A percentile compares a stretch with the other conserved stretches of the same genome.
phyloP scores from a whole-genome alignment of 208 protist genomes.

The Leishmania guyanensis region DNA sequence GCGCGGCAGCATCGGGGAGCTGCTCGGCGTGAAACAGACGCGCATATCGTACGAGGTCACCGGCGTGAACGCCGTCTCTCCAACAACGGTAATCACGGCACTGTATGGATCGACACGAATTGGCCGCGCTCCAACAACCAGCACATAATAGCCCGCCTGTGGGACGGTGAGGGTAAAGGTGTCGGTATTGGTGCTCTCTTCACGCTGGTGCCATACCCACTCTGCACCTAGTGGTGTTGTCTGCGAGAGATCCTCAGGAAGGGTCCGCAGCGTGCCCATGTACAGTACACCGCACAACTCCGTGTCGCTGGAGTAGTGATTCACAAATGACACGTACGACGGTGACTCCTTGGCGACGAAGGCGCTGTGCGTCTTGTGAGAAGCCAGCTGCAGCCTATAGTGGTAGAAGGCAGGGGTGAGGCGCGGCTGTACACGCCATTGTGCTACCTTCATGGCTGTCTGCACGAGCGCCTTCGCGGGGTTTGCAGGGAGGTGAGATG shows the following conservation, averaged over 20 bases:
- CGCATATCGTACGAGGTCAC: constrained; percentile 73
- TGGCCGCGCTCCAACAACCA: constrained; percentile 66
- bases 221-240: constrained; percentile 48
- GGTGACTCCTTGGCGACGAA: constrained; percentile 60
- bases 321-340: constrained; percentile 66
- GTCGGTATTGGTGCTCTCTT: constrained; percentile 51
- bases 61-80: constrained; percentile 50
- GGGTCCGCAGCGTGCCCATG: constrained; percentile 47
- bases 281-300: constrained; percentile 86
- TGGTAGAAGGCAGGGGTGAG: constrained; percentile 72
- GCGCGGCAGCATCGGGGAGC: constrained; percentile 60
- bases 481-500: constrained; percentile 58
- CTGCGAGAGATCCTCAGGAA: constrained; percentile 45
- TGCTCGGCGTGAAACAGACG: constrained; percentile 71
- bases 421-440: constrained; percentile 61
- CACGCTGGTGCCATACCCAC: constrained; percentile 87
- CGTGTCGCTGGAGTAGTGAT: constrained; percentile 48
- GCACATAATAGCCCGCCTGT: constrained; percentile 68
- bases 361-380: constrained; percentile 48
- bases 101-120: constrained; percentile 79
- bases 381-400: constrained; percentile 49
- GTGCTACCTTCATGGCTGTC: constrained; percentile 31
- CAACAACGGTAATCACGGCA: constrained; percentile 31
- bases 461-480: constrained; percentile 43
- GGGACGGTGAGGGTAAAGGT: constrained; percentile 87